phyloP scores from a whole-genome alignment of 208 protist genomes.

The Trichomonas gallinae region DNA sequence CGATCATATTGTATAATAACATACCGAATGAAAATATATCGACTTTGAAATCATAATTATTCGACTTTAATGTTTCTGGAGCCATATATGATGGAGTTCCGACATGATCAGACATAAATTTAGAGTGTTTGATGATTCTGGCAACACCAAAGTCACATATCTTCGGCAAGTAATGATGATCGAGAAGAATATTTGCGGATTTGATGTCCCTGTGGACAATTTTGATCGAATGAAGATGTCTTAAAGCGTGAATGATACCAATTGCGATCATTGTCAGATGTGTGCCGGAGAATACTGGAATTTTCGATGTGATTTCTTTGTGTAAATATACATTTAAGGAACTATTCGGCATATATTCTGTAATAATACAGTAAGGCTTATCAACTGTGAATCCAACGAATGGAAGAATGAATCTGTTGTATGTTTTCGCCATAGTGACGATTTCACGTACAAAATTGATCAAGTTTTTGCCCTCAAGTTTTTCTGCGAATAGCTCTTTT shows the following conservation, averaged over 20 bases:
- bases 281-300: not conserved
- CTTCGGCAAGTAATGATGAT: not conserved
- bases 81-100: not conserved
- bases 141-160: not conserved
- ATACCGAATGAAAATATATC: not conserved
- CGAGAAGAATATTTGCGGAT: not conserved
- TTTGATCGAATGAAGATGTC: not conserved
- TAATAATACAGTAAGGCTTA: not conserved
- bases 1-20: not conserved
- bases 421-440: not conserved
- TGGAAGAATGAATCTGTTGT: not conserved
- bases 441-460: not conserved
- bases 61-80: not conserved
- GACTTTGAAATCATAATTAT: not conserved
- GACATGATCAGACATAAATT: not conserved
- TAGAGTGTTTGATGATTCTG: not conserved
- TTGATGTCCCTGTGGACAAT: not conserved
- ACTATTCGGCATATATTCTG: not conserved
- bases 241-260: not conserved
- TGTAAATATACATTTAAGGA: not conserved
- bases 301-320: not conserved
- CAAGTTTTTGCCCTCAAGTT: not conserved
- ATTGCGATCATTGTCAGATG: not conserved
- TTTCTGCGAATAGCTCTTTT: not conserved
- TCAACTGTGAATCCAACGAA: not conserved